A percentile compares a stretch with the other conserved stretches of the same genome.
These are phyloP conservation scores for Claviceps humidiphila DNA, from an alignment of 2,329 filamentous ascomycete species.

Conservation along the genomic window DNA sequence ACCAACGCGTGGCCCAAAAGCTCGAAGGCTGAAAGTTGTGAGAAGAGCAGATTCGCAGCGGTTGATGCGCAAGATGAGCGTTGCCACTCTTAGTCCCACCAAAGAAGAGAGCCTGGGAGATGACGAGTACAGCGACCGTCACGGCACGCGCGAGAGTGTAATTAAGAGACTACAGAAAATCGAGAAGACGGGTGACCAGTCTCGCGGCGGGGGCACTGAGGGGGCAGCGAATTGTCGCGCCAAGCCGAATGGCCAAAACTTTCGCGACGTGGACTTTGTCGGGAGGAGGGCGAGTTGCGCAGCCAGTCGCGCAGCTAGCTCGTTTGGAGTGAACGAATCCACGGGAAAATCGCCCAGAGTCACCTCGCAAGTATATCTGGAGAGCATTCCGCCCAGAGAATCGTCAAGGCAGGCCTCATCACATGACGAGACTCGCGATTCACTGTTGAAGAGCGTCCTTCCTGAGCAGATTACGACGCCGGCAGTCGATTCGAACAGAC, in stretches of 20 bases:
- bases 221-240: background rate
- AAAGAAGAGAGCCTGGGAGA: constrained; percentile 17
- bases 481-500: background rate
- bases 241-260: background rate
- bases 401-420: constrained; percentile 8
- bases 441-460: background rate
- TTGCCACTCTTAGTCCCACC: constrained; percentile 18
- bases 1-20: constrained; percentile 15
- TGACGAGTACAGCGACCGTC: constrained; percentile 4
- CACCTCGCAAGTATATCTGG: constrained; percentile 5
- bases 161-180: constrained; percentile 2
- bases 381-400: constrained; percentile 8
- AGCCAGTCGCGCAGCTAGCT: background rate
- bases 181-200: background rate
- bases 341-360: background rate
- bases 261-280: background rate
- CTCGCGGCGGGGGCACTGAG: background rate
- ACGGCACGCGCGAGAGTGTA: background rate
- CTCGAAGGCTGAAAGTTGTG: constrained; percentile 11
- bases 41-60: constrained; percentile 12
- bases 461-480: background rate
- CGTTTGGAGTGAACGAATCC: background rate
- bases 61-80: constrained; percentile 12
- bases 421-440: background rate
- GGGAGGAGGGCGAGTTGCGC: background rate